A percentile compares a stretch with the other conserved stretches of the same genome.
Conservation (phyloP, 768 basidiomycete species). For the Suillus subaureus region DNA sequence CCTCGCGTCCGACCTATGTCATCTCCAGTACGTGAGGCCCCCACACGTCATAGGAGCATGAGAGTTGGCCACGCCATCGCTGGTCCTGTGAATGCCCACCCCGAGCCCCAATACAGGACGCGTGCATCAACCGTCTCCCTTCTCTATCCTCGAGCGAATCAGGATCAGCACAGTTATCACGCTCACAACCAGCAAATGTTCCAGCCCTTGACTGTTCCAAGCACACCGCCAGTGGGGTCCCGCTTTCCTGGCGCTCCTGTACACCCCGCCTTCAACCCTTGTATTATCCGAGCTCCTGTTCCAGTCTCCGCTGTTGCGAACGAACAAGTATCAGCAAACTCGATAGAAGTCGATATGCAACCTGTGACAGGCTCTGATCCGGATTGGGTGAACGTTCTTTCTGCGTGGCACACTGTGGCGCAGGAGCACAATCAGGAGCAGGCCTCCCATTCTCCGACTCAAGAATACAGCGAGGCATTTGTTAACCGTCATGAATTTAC, state of each 20-base stretch:
- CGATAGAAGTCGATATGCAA: conserved; percentile 29
- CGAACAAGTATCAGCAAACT: background rate
- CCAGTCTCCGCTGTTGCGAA: conserved; percentile 15
- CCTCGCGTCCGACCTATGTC: conserved; percentile 32
- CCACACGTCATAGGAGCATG: conserved; percentile 35
- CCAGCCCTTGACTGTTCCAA: conserved; percentile 31
- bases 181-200: conserved; percentile 35
- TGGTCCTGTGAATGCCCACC: conserved; percentile 18
- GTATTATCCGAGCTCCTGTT: conserved; percentile 16
- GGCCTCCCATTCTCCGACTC: conserved; percentile 24
- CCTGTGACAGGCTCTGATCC: conserved; percentile 47
- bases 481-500: conserved; percentile 13
- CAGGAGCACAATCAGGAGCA: conserved; percentile 12
- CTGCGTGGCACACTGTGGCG: conserved; percentile 23
- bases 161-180: conserved; percentile 34
- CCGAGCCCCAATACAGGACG: conserved; percentile 23
- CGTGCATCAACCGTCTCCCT: conserved; percentile 34
- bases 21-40: conserved; percentile 30
- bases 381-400: conserved; percentile 47
- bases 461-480: conserved; percentile 10
- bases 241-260: conserved; percentile 22
- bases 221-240: conserved; percentile 19
- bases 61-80: conserved; percentile 25
- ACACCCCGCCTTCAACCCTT: conserved; percentile 18
- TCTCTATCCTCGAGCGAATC: conserved; percentile 24